Evolutionary conservation across 106 monocot species (phyloP), one percentile per base, ranked within the genome.

Genomic region (Ottelia alismoides): DNA sequence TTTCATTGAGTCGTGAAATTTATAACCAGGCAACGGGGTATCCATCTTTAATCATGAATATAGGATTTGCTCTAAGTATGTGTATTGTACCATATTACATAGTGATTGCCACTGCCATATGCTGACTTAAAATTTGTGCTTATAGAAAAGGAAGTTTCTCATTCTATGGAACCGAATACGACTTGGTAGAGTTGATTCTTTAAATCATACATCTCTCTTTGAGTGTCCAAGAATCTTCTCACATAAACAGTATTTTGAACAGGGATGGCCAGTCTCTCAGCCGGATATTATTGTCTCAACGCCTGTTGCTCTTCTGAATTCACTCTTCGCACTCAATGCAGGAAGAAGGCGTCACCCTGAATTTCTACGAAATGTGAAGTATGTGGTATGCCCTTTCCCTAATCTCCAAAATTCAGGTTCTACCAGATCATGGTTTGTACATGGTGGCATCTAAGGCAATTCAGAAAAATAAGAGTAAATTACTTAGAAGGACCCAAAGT

Each of bases 261-360:
- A 98, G 89, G 98, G 98, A 53, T 98, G 98, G 89, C 98, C 98
- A 25, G 48, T 73, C 54, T 28, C 54, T 54, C 76, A 59, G 52
- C 79, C 89, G 20, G 77, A 98, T 68, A 74, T 90, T 58, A 47
- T 98, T 27, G 98, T 98, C 43, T 89, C 98, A 27, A 98, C 98
- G 70, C 98, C 89, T 62, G 98, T 72, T 68, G 85, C 98, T 46
- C 85, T 98, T 70, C 75, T 98, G 58, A 98, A 98, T 70, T 79
- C 69, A 28, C 72, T 98, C 9, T 90, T 62, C 63, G 78, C 76
- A 52, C 76, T 73, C 66, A 85, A 85, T 28, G 63, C 74, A 20
- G 85, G 83, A 68, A 82, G 61, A 63, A 79, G 53, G 49, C 73
- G 82, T 0, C 84, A 82, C 24, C 72, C 74, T 43, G 62, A 60